Evolutionary conservation across 2,329 filamentous ascomycete species (phyloP).

Genomic region (Ophiocordyceps sinensis): DNA sequence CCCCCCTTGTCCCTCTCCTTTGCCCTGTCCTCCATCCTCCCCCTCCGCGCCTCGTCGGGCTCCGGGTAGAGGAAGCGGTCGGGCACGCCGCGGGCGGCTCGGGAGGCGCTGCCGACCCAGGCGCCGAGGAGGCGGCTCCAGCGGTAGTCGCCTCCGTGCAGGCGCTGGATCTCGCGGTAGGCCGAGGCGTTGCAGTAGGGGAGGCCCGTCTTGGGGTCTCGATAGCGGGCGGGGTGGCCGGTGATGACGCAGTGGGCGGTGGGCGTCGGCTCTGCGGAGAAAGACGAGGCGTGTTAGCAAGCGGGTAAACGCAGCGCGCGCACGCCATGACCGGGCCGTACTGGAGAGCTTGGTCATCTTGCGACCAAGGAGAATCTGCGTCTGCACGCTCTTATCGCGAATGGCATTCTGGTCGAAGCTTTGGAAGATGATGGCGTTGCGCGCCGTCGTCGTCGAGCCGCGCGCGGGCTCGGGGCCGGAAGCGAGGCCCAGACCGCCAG

Average conservation of each 20-base stretch:
- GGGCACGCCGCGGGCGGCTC: slow-evolving; percentile 63
- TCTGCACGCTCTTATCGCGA: slow-evolving; percentile 41
- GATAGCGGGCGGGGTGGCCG: slow-evolving; percentile 64
- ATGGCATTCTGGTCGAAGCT: slow-evolving; percentile 44
- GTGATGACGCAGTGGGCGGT: slow-evolving; percentile 65
- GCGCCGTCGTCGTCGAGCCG: slow-evolving; percentile 32
- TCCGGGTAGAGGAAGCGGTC: slow-evolving; percentile 48
- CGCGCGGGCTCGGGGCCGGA: slow-evolving; percentile 4
- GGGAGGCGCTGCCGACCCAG: slow-evolving; percentile 58
- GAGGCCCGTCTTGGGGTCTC: slow-evolving; percentile 72
- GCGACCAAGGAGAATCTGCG: slow-evolving; percentile 42
- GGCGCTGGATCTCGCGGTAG: slow-evolving; percentile 66
- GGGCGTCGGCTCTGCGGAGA: slow-evolving; percentile 31
- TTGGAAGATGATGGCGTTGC: slow-evolving; percentile 43
- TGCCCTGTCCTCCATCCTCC: slow-evolving; percentile 5
- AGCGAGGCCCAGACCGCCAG: slow-evolving; percentile 2
- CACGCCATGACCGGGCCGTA: slow-evolving; percentile 15
- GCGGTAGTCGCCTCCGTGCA: slow-evolving; percentile 58
- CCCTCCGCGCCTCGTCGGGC: slow-evolving; percentile 9
- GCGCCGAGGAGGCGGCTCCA: slow-evolving; percentile 74
- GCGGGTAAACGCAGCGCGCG: not conserved
- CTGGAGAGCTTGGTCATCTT: slow-evolving; percentile 43
- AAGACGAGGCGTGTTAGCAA: not conserved
- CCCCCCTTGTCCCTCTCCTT: slow-evolving; percentile 1
- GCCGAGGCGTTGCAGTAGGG: slow-evolving; percentile 68